A percentile compares a stretch with the other conserved stretches of the same genome.
phyloP scores from a whole-genome alignment of 1,139 yeast genomes.

The Eremothecium sinecaudum region DNA sequence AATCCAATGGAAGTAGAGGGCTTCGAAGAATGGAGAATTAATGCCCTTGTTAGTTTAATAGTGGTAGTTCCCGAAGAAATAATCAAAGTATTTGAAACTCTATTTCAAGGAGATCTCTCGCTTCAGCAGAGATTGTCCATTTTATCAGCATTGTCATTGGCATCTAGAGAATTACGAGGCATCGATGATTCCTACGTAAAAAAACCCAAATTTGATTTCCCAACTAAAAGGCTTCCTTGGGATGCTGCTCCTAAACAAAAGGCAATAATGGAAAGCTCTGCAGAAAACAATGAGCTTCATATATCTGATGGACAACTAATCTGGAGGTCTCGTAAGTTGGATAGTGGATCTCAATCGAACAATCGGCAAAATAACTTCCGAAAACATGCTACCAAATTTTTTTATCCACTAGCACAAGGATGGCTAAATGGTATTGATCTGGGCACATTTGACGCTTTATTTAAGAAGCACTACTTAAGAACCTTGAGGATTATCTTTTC shows the following conservation, averaged over 20 bases:
- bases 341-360: constrained; percentile 8
- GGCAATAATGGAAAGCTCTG: not conserved
- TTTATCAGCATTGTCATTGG: constrained; percentile 46
- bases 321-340: constrained; percentile 31
- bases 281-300: not conserved
- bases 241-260: constrained; percentile 4
- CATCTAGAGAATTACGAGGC: constrained; percentile 59
- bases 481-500: constrained; percentile 29
- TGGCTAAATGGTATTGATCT: constrained; percentile 34
- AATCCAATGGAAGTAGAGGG: constrained; percentile 41
- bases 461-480: constrained; percentile 32
- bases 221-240: constrained; percentile 23
- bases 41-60: constrained; percentile 47
- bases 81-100: constrained; percentile 34
- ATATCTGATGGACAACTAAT: constrained; percentile 10
- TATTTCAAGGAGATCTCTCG: constrained; percentile 55
- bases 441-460: constrained; percentile 31
- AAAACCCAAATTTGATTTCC: constrained; percentile 31
- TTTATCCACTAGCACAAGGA: constrained; percentile 34
- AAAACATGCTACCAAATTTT: constrained; percentile 29
- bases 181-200: constrained; percentile 38
- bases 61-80: constrained; percentile 39
- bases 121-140: constrained; percentile 55
- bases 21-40: constrained; percentile 51
- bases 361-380: constrained; percentile 27